A percentile compares a stretch with the other conserved stretches of the same genome.
Evolutionary conservation across 2,329 filamentous ascomycete genomes (phyloP).

Genomic region (Cryoendolithus antarcticus): DNA sequence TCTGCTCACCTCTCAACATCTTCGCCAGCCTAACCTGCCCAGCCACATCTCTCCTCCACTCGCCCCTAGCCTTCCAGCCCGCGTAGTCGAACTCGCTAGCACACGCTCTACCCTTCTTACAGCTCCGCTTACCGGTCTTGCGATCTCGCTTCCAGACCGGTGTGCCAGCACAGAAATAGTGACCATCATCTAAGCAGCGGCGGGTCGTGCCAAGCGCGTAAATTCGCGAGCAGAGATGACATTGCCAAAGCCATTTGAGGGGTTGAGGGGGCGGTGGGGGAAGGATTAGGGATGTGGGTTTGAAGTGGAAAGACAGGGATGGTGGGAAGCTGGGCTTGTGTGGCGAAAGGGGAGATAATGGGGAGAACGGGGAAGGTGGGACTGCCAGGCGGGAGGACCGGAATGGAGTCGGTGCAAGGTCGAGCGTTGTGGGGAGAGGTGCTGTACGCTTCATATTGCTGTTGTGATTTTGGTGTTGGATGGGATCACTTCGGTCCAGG

Average conservation of each 20-base stretch:
- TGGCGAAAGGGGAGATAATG: conserved; percentile 11
- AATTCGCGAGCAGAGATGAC: conserved; percentile 36
- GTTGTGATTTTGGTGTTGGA: neutral
- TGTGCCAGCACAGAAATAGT: conserved; percentile 40
- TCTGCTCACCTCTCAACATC: conserved; percentile 4
- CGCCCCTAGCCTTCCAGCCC: conserved; percentile 37
- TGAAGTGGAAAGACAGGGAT: neutral
- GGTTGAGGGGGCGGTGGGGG: conserved; percentile 21
- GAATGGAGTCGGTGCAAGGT: conserved; percentile 29
- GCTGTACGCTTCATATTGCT: conserved; percentile 10
- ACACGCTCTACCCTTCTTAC: conserved; percentile 31
- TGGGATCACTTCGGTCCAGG: neutral
- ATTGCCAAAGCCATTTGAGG: conserved; percentile 40
- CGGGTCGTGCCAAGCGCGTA: conserved; percentile 39
- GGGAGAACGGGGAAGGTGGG: conserved; percentile 32
- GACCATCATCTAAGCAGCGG: conserved; percentile 42
- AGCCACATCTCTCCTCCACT: conserved; percentile 27
- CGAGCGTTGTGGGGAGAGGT: conserved; percentile 13
- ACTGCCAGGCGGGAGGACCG: conserved; percentile 32
- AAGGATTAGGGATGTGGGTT: conserved; percentile 3
- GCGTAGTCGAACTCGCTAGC: conserved; percentile 40
- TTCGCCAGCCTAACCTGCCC: conserved; percentile 15
- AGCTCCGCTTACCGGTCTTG: conserved; percentile 14
- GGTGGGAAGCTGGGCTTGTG: conserved; percentile 6
- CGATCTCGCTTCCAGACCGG: conserved; percentile 26